Base-by-base conservation (phyloP, 495 filamentous ascomycete species). In the Aspergillus sclerotioniger region DNA sequence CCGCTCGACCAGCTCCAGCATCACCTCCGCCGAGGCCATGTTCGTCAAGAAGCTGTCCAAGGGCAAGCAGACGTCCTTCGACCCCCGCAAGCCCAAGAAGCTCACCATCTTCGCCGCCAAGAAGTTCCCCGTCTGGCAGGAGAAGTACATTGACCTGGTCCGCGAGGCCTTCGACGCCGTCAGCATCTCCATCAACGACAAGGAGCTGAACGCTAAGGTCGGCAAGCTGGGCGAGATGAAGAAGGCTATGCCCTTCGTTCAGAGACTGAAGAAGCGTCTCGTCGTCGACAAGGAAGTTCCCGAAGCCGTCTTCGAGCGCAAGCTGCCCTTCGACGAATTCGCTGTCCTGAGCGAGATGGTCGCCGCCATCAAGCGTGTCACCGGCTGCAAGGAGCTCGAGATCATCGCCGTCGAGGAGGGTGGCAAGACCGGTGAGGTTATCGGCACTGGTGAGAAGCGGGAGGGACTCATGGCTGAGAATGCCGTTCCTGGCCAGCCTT, bases 171-270 rank as follows among this genome's bases (percentile, higher is more conserved):
- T 89, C 62, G 76, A 83, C 54, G 61, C 71, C 35, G 57, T 82
- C 41, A 82, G 66, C 57, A 59, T 90, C 57, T 69, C 67, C 20
- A 68, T 88, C 62, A 85, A 95, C 60, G 90, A 96, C 66, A 95
- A 94, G 77, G 83, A 82, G 53, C 75, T 97, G 17, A 90, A 83
- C 63, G 82, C 82, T 51, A 82, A 86, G 64, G 82, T 93, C 19
- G 82, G 80, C 63, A 92, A 92, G 76, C 82, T 94, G 66, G 81
- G 83, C 28, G 93, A 97, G 74, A 90, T 89, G 82, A 98, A 98
- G 84, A 91, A 93, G 73, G 93, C 90, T 25, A 98, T 98, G 94
- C 95, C 95, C 6, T 98, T 97, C 66, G 85, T 98, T 5, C 91
- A 98, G 72, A 73, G 67, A 1, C 74, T 98, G 50, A 97, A 96